Conservation (phyloP, 2,329 filamentous ascomycete genomes). For the Scleromitrula shiraiana region DNA sequence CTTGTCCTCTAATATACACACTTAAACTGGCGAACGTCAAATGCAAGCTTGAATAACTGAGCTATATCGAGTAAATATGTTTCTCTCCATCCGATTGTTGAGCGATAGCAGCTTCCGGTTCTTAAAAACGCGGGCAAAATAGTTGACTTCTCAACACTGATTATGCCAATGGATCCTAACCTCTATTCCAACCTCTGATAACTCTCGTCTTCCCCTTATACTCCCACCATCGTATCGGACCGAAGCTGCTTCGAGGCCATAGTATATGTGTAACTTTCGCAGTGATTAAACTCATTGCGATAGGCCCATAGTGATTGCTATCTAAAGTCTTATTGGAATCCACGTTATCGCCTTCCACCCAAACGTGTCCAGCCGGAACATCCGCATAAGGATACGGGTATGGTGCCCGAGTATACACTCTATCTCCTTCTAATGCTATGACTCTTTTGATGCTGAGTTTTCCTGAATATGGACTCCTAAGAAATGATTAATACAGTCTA, state of each 20-base stretch:
- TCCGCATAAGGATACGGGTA: conserved; percentile 46
- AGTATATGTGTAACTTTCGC: conserved; percentile 68
- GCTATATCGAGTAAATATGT: too few species aligned
- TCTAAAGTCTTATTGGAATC: conserved; percentile 62
- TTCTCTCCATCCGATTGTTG: too few species aligned
- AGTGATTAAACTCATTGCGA: conserved; percentile 65
- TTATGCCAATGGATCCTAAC: too few species aligned
- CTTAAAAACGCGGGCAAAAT: too few species aligned
- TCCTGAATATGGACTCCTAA: conserved; percentile 65
- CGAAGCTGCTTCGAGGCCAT: conserved; percentile 56
- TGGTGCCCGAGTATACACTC: conserved; percentile 56
- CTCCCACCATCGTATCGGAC: conserved; percentile 51
- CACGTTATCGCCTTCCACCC: conserved; percentile 77
- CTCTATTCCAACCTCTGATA: conserved; percentile 24
- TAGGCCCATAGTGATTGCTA: conserved; percentile 85
- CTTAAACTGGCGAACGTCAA: too few species aligned
- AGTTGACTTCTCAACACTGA: too few species aligned
- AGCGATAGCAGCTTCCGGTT: too few species aligned
- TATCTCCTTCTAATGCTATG: conserved; percentile 72
- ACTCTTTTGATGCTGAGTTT: conserved; percentile 72
- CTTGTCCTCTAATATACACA: too few species aligned
- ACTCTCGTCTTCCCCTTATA: conserved; percentile 35
- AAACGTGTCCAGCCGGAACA: conserved; percentile 79
- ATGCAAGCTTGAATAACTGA: too few species aligned
- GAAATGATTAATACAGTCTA: background rate